These are phyloP conservation scores for Paraphoma chrysanthemicola DNA, from an alignment of 2,329 filamentous ascomycete species.

Conservation along the genomic window DNA sequence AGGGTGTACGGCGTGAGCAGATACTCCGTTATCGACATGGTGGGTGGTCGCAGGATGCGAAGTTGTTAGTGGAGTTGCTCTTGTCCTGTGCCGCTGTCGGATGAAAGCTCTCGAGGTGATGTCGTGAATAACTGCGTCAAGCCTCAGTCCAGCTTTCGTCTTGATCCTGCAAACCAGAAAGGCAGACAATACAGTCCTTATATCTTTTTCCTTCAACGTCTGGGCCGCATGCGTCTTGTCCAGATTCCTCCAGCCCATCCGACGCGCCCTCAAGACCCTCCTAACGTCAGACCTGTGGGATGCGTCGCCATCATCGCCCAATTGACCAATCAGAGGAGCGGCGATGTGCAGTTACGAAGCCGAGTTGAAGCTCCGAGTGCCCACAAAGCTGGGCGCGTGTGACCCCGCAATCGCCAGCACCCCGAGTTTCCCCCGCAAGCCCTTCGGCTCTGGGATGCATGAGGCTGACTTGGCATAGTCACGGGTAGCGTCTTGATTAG, in stretches of 20 bases:
- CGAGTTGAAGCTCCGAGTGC: slow-evolving; percentile 26
- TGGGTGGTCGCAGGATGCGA: slow-evolving; percentile 4
- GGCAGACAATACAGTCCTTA: slow-evolving; percentile 1
- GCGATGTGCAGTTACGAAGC: slow-evolving; percentile 16
- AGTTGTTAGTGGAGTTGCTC: not conserved
- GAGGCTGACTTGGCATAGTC: not conserved
- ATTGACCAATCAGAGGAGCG: slow-evolving; percentile 20
- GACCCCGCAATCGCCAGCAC: slow-evolving; percentile 29
- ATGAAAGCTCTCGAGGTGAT: slow-evolving; percentile 6
- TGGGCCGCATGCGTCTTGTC: not conserved
- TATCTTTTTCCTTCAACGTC: slow-evolving; percentile 1
- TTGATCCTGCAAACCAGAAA: not conserved
- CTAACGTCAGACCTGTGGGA: slow-evolving; percentile 8
- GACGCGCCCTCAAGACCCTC: slow-evolving; percentile 15
- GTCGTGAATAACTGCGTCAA: not conserved
- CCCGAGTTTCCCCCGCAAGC: slow-evolving; percentile 30
- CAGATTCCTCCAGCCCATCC: slow-evolving; percentile 8
- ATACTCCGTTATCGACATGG: slow-evolving; percentile 41
- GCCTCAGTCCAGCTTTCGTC: not conserved
- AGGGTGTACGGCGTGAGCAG: slow-evolving; percentile 56
- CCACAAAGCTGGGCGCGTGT: slow-evolving; percentile 5
- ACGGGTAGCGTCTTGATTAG: not conserved
- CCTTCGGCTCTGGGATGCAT: not conserved
- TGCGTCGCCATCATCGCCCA: not conserved
- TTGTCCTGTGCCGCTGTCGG: not conserved